phyloP scores from a whole-genome alignment of 495 filamentous ascomycete species.

The Parachaetomium inaequale region DNA sequence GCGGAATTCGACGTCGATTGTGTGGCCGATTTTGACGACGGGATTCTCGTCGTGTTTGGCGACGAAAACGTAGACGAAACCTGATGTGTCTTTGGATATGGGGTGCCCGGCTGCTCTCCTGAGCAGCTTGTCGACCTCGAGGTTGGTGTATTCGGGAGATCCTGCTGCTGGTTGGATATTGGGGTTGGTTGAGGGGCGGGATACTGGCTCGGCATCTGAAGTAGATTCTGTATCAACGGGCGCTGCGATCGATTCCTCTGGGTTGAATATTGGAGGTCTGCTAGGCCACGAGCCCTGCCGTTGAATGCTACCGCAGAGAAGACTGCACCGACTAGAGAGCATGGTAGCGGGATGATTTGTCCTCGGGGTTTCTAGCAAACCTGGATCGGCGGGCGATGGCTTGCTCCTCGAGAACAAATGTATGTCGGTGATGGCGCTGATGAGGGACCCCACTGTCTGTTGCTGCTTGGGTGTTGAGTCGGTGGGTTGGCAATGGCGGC shows the following conservation, averaged over 20 bases:
- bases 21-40: slow-evolving; percentile 4
- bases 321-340: neutral
- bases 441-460: too few species aligned
- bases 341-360: neutral
- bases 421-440: neutral
- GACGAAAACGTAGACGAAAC: slow-evolving; percentile 2
- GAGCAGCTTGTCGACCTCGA: neutral
- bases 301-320: neutral
- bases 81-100: neutral
- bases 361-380: neutral
- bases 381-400: too few species aligned
- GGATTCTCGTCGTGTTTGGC: neutral
- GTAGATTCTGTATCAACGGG: neutral
- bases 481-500: too few species aligned
- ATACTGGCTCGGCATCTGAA: neutral
- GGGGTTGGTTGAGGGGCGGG: neutral
- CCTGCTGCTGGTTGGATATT: too few species aligned
- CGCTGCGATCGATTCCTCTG: neutral
- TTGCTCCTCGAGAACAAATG: neutral
- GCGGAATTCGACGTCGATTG: neutral
- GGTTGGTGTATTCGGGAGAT: neutral
- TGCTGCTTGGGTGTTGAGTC: too few species aligned
- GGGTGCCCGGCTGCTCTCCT: neutral
- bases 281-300: neutral
- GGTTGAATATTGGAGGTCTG: neutral